These are phyloP conservation scores for Hansfordia pulvinata DNA, from an alignment of 2,329 filamentous ascomycete genomes.

Conservation along the genomic window DNA sequence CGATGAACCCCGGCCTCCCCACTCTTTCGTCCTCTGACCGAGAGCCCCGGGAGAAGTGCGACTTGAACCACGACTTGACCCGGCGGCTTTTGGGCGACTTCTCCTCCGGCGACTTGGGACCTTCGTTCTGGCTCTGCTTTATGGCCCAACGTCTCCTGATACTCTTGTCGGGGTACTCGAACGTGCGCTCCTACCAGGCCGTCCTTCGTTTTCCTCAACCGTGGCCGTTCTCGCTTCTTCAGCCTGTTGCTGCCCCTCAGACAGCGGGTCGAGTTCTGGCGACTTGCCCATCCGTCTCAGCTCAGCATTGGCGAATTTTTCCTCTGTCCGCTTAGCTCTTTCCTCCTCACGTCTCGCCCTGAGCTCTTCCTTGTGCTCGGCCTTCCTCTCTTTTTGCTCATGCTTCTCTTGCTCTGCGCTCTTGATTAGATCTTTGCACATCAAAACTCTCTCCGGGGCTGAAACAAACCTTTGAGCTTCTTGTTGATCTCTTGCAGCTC, in stretches of 20 bases:
- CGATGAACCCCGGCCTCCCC: constrained; percentile 30
- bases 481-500: constrained; percentile 39
- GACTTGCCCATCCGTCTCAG: too few relatives aligned
- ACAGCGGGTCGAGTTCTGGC: too few relatives aligned
- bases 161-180: constrained; percentile 5
- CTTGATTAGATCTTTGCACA: constrained; percentile 6
- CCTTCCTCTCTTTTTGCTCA: constrained; percentile 27
- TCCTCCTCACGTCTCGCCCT: constrained; percentile 16
- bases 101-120: constrained; percentile 14
- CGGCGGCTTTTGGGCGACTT: constrained; percentile 14
- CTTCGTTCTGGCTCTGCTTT: constrained; percentile 7
- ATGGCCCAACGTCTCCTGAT: constrained; percentile 7
- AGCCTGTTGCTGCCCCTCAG: constrained; percentile 36
- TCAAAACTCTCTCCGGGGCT: too few relatives aligned
- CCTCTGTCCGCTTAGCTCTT: constrained; percentile 33
- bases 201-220: constrained; percentile 4
- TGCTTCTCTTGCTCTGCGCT: constrained; percentile 30
- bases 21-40: constrained; percentile 7
- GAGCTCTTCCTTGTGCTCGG: constrained; percentile 33
- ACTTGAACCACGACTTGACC: constrained; percentile 42
- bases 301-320: constrained; percentile 36
- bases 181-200: constrained; percentile 2
- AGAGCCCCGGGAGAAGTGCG: constrained; percentile 24
- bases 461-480: constrained; percentile 43
- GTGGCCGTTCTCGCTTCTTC: constrained; percentile 25